These are phyloP conservation scores for Tetrapyrgos nigripes DNA, from an alignment of 1,284 basidiomycete species.

Conservation along the genomic window DNA sequence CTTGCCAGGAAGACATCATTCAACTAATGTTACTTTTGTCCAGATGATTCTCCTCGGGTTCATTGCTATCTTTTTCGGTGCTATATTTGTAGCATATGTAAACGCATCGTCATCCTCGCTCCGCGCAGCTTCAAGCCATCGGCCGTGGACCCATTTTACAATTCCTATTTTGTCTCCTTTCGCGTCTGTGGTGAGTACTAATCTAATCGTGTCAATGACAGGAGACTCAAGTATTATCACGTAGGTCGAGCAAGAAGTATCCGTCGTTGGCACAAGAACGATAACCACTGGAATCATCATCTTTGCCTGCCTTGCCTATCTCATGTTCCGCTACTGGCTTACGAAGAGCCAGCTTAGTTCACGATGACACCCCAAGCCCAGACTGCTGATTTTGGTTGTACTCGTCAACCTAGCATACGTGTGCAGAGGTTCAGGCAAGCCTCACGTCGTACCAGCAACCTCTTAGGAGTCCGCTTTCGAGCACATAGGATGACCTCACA, in stretches of 20 bases:
- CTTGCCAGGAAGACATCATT: neutral
- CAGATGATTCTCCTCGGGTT: constrained; percentile 50
- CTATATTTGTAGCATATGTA: constrained; percentile 50
- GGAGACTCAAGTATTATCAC: neutral
- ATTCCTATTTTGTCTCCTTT: constrained; percentile 75
- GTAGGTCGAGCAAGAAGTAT: constrained; percentile 69
- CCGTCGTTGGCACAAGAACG: constrained; percentile 53
- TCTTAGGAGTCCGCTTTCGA: too few relatives aligned
- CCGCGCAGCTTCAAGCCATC: constrained; percentile 32
- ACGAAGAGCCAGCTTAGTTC: neutral
- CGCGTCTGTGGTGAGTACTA: constrained; percentile 62
- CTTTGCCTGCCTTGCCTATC: constrained; percentile 45
- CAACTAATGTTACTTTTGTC: neutral
- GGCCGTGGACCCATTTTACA: constrained; percentile 60
- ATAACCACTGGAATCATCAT: constrained; percentile 45
- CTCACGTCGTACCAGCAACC: too few relatives aligned
- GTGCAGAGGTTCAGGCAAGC: too few relatives aligned
- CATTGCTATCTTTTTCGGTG: constrained; percentile 46
- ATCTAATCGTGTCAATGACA: neutral
- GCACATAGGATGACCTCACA: too few relatives aligned
- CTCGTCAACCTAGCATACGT: too few relatives aligned
- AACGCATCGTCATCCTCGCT: constrained; percentile 39
- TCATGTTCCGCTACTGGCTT: constrained; percentile 43
- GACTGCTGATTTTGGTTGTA: neutral
- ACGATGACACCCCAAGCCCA: too few relatives aligned